These are phyloP conservation scores for Boletus vinaceobasis DNA, from an alignment of 768 basidiomycete genomes.

Conservation along the genomic window DNA sequence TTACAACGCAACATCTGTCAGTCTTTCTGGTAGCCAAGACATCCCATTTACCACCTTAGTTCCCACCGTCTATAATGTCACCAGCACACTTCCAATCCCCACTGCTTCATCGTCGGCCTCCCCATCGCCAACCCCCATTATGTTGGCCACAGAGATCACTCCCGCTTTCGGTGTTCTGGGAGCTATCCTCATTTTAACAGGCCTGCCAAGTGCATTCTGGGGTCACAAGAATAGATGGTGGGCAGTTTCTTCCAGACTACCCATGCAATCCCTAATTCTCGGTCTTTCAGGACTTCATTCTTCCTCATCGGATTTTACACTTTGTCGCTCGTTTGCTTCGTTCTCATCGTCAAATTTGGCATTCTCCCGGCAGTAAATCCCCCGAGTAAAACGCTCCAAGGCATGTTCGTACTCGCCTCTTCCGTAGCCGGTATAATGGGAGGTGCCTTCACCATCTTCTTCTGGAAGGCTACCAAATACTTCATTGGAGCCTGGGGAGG, in stretches of 20 bases:
- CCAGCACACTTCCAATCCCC: conserved; percentile 48
- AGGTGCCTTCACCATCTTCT: conserved; percentile 85
- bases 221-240: conserved; percentile 97
- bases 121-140: conserved; percentile 33
- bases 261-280: conserved; percentile 4
- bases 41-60: conserved; percentile 52
- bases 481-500: conserved; percentile 63
- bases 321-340: conserved; percentile 78
- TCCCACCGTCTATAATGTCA: conserved; percentile 62
- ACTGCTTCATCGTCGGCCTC: conserved; percentile 45
- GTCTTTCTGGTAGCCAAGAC: conserved; percentile 45
- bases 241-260: conserved; percentile 19
- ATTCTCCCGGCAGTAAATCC: conserved; percentile 81
- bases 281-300: conserved; percentile 73
- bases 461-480: conserved; percentile 87
- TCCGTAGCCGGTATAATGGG: conserved; percentile 79
- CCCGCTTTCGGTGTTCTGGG: conserved; percentile 90
- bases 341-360: conserved; percentile 86
- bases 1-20: conserved; percentile 46
- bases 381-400: conserved; percentile 73
- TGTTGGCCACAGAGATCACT: conserved; percentile 65
- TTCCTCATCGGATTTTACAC: conserved; percentile 93
- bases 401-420: conserved; percentile 84
- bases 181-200: conserved; percentile 82
- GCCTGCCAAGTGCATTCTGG: conserved; percentile 84